Evolutionary conservation across 352 stramenopile genomes (phyloP).

Genomic region (Globisporangium recalcitrans): DNA sequence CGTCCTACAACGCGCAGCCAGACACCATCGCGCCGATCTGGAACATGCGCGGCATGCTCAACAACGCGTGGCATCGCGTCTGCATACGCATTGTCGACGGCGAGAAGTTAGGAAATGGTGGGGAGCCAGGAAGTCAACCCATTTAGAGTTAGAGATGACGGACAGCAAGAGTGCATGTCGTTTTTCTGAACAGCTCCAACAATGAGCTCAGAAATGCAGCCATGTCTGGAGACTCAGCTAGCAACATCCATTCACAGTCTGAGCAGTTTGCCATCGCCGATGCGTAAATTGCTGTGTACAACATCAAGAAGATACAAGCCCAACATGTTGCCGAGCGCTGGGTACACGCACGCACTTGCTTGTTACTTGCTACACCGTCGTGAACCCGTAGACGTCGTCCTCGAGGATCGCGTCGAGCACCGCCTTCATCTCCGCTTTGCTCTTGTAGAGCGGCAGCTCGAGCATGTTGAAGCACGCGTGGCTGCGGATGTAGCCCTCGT

Average conservation of each 20-base stretch:
- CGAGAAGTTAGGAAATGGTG: conserved; percentile 22
- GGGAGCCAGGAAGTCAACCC: neutral
- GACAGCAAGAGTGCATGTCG: neutral
- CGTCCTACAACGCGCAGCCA: conserved; percentile 95
- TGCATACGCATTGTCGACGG: conserved; percentile 48
- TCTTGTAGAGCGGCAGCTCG: conserved; percentile 93
- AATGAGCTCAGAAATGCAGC: neutral
- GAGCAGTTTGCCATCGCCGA: no score
- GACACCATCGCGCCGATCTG: conserved; percentile 94
- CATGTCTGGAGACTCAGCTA: neutral
- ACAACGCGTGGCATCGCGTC: conserved; percentile 95
- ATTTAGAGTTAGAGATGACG: conserved; percentile 2
- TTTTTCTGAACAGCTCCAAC: neutral
- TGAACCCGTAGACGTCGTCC: conserved; percentile 62
- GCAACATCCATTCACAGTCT: neutral
- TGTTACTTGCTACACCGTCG: conserved; percentile 19
- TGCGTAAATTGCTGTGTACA: no score
- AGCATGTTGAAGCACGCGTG: conserved; percentile 87
- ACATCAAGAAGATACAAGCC: no score
- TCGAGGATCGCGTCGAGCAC: conserved; percentile 60
- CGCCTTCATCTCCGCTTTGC: conserved; percentile 74
- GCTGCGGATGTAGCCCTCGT: conserved; percentile 46
- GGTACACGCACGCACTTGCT: neutral
- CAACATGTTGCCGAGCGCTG: neutral
- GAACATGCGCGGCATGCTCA: conserved; percentile 97